Evolutionary conservation across 371 early-diverging fungal species (phyloP).

Genomic region (Mortierella sp.): DNA sequence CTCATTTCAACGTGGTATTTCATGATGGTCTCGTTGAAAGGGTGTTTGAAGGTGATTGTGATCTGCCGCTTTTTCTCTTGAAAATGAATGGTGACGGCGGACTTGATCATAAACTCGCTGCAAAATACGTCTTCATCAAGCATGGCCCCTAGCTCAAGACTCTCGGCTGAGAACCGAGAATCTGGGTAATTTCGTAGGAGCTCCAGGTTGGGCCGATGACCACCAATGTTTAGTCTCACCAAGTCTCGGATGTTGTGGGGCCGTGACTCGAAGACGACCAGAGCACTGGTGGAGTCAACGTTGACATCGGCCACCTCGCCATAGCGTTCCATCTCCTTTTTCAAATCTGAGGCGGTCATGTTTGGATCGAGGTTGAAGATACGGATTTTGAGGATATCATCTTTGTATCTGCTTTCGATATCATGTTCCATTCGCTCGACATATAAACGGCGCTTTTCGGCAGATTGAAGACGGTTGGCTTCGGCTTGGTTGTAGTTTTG

Average conservation of each 20-base stretch:
- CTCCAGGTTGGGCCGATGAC: background rate
- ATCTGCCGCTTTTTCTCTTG: constrained; percentile 15
- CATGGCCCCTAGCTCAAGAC: constrained; percentile 33
- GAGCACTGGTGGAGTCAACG: constrained; percentile 9
- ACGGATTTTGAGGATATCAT: constrained; percentile 10
- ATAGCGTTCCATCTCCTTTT: constrained; percentile 9
- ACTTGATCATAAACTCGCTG: constrained; percentile 17
- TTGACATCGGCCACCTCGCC: constrained; percentile 23
- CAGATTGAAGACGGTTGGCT: background rate
- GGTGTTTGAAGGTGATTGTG: constrained; percentile 29
- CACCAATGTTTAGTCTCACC: background rate
- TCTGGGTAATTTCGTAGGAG: background rate
- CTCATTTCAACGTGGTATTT: constrained; percentile 45
- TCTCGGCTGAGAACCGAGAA: constrained; percentile 4
- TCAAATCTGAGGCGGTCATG: constrained; percentile 9
- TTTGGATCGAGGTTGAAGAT: constrained; percentile 8
- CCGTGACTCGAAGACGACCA: constrained; percentile 8
- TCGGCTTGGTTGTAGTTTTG: too few relatives aligned
- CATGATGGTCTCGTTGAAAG: constrained; percentile 17
- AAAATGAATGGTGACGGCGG: constrained; percentile 12
- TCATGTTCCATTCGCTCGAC: constrained; percentile 1
- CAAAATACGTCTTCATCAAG: constrained; percentile 12
- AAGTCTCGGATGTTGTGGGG: constrained; percentile 19
- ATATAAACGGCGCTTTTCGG: background rate
- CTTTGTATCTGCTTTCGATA: background rate